A percentile compares a stretch with the other conserved stretches of the same genome.
phyloP scores from a whole-genome alignment of 345 rosid genomes.

The Erodium maritimum region DNA sequence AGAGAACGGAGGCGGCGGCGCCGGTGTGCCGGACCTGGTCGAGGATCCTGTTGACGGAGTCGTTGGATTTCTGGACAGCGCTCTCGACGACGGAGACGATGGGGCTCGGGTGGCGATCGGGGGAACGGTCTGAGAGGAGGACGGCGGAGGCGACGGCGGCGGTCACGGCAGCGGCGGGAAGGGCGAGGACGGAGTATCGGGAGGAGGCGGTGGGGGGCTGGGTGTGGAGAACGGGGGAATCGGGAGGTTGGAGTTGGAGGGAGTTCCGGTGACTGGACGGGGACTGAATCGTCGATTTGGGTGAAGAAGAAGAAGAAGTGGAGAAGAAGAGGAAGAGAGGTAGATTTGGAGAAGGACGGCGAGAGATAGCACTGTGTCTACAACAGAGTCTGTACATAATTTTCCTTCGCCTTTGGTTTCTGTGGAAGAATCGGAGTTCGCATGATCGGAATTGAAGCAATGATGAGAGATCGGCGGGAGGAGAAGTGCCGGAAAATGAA shows the following conservation, averaged over 20 bases:
- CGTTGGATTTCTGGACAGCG: slow-evolving; percentile 39
- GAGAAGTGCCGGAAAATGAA: no score
- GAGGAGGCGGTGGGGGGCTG: slow-evolving; percentile 15
- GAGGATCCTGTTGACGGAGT: slow-evolving; percentile 47
- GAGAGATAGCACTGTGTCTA: slow-evolving; percentile 25
- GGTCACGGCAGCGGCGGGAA: slow-evolving; percentile 69
- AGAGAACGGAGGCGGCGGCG: slow-evolving; percentile 65
- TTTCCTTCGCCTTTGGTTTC: no score
- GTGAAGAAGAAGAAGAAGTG: slow-evolving; percentile 19
- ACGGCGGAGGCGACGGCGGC: slow-evolving; percentile 35
- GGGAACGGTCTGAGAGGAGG: slow-evolving; percentile 14
- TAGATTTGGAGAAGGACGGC: slow-evolving; percentile 18
- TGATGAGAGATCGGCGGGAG: no score
- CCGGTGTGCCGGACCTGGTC: slow-evolving; percentile 63
- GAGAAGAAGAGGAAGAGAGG: slow-evolving; percentile 24
- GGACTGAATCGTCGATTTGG: slow-evolving; percentile 7
- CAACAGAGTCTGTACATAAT: neutral
- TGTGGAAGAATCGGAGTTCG: no score
- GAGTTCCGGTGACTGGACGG: slow-evolving; percentile 17
- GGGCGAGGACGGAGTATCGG: slow-evolving; percentile 31
- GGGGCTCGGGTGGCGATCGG: slow-evolving; percentile 17
- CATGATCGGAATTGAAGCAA: no score
- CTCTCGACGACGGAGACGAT: slow-evolving; percentile 33
- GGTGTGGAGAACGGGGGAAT: slow-evolving; percentile 16
- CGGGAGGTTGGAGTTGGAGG: slow-evolving; percentile 17